Base-by-base conservation (phyloP, 2,329 filamentous ascomycete genomes). In the Hypoxylon sp. region DNA sequence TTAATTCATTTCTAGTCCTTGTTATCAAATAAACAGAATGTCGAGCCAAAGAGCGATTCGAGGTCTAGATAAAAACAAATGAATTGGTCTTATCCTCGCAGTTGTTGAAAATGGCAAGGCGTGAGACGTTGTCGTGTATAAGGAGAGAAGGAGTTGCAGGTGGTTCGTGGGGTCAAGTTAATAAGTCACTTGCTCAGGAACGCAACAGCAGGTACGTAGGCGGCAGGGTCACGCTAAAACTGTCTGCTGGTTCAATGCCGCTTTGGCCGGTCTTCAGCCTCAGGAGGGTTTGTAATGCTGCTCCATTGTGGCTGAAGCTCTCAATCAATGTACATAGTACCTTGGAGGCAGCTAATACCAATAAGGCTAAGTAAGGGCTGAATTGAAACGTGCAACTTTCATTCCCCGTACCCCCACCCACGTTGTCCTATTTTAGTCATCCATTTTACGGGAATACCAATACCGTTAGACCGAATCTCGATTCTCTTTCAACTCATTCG, bases 1-100 rank as follows among this genome's bases (percentile, higher is more conserved):
- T 65, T 57, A 69, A 63, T 66, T 64, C 65, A 68, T 68, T 59
- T 61, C 65, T 62, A 56, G 46, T n/a, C n/a, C n/a, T n/a, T n/a
- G n/a, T n/a, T n/a, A n/a, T n/a, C n/a, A n/a, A n/a, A n/a, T n/a
- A n/a, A n/a, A n/a, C n/a, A n/a, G n/a, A n/a, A n/a, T n/a, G n/a
- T n/a, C n/a, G n/a, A n/a, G n/a, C n/a, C n/a, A n/a, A n/a, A n/a
- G n/a, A n/a, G n/a, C n/a, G n/a, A n/a, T n/a, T n/a, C n/a, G n/a
- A n/a, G n/a, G n/a, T n/a, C n/a, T n/a, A n/a, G n/a, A n/a, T n/a
- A n/a, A n/a, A n/a, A n/a, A n/a, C n/a, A n/a, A n/a, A n/a, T n/a
- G n/a, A n/a, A n/a, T n/a, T n/a, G n/a, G 15, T 45, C 11, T 26
- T 45, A 20, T 35, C n/a, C 25, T 13, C 8, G 31, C n/a, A n/a